Evolutionary conservation across 352 stramenopile species (phyloP).

Genomic region (Globisporangium paddicum): DNA sequence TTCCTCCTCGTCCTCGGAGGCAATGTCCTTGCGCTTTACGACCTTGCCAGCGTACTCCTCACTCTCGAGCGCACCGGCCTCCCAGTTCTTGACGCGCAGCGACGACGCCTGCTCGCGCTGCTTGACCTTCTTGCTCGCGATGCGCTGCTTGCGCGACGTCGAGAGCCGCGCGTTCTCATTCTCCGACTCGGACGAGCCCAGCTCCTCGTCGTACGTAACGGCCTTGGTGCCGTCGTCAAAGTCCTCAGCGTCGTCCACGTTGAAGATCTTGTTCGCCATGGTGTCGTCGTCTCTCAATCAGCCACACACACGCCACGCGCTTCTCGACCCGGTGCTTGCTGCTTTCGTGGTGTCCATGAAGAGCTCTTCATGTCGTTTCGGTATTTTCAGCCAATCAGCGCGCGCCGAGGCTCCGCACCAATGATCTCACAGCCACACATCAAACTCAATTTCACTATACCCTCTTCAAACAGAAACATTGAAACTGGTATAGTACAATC

Average conservation of each 20-base stretch:
- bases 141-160: slow-evolving; percentile 52
- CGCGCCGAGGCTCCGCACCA: slow-evolving; percentile 3
- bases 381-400: slow-evolving; percentile 30
- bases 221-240: slow-evolving; percentile 77
- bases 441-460: background rate
- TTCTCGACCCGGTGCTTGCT: background rate
- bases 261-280: slow-evolving; percentile 65
- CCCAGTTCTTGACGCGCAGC: slow-evolving; percentile 78
- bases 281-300: background rate
- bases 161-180: slow-evolving; percentile 33
- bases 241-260: slow-evolving; percentile 77
- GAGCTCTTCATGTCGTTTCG: slow-evolving; percentile 2
- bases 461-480: background rate
- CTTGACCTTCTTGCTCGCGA: slow-evolving; percentile 33
- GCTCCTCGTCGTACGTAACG: slow-evolving; percentile 29
- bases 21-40: slow-evolving; percentile 63
- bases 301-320: background rate
- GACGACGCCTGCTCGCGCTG: slow-evolving; percentile 43
- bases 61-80: slow-evolving; percentile 41
- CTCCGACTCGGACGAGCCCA: slow-evolving; percentile 13
- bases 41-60: slow-evolving; percentile 74
- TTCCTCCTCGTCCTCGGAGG: background rate
- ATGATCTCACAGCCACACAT: background rate
- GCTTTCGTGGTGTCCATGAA: slow-evolving; percentile 1
- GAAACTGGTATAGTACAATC: background rate